Percentiles rank a stretch among this genome's conserved stretches.
Conservation (phyloP, 2,329 filamentous ascomycete species). For the Epichloe sibirici region DNA sequence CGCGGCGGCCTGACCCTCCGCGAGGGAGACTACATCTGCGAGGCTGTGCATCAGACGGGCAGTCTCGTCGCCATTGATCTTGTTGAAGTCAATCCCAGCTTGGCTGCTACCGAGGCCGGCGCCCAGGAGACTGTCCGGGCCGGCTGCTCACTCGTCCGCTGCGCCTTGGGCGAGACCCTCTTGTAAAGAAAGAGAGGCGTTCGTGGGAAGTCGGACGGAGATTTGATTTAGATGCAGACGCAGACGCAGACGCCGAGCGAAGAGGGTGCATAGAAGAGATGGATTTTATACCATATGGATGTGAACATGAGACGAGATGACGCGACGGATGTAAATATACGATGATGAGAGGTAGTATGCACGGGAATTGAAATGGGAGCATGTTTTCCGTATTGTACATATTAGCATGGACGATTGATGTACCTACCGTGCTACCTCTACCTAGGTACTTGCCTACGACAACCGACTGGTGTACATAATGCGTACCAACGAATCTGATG, state of each 20-base stretch:
- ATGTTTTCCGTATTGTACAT: no score
- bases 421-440: no score
- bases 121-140: slow-evolving; percentile 80
- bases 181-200: slow-evolving; percentile 34
- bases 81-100: slow-evolving; percentile 68
- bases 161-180: slow-evolving; percentile 82
- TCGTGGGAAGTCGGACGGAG: neutral
- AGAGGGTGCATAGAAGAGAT: neutral
- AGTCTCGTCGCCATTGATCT: slow-evolving; percentile 69
- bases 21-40: slow-evolving; percentile 95
- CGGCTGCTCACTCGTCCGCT: slow-evolving; percentile 82
- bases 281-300: neutral
- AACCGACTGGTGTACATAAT: no score
- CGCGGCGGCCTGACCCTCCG: slow-evolving; percentile 84
- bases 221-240: no score
- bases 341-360: no score
- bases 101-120: slow-evolving; percentile 51
- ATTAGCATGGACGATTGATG: no score
- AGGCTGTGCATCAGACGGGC: slow-evolving; percentile 69
- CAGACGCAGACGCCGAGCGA: no score
- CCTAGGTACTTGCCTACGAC: no score
- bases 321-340: no score
- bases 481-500: no score
- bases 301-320: neutral
- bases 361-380: no score